phyloP scores from a whole-genome alignment of 331 rosid genomes.

The Acacia pycnantha region DNA sequence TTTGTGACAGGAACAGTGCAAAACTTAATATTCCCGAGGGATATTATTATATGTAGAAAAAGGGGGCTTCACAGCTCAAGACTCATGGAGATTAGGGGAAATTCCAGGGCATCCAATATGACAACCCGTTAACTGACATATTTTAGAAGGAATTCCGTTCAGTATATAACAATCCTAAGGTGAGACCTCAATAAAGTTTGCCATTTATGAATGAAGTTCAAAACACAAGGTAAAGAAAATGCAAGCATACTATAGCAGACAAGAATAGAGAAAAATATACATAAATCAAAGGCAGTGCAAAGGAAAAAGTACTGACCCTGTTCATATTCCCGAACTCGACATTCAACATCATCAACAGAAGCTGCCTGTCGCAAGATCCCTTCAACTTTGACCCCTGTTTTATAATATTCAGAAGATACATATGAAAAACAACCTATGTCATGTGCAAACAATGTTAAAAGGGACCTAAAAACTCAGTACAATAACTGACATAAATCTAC shows the following conservation, averaged over 20 bases:
- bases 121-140: constrained; percentile 3
- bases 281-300: neutral
- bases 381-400: constrained; percentile 79
- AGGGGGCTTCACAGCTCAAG: neutral
- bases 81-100: constrained; percentile 14
- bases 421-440: neutral
- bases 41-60: neutral
- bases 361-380: constrained; percentile 99
- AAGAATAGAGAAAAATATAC: neutral
- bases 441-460: constrained; percentile 16
- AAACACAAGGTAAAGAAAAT: constrained; percentile 15
- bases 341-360: constrained; percentile 95
- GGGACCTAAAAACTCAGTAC: neutral
- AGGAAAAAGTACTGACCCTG: constrained; percentile 57
- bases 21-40: neutral
- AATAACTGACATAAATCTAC: constrained; percentile 1
- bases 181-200: constrained; percentile 3
- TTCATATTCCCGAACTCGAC: constrained; percentile 81
- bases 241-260: neutral
- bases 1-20: constrained; percentile 24
- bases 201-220: constrained; percentile 20
- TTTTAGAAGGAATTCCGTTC: constrained; percentile 9
- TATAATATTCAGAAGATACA: constrained; percentile 36
- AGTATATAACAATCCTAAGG: constrained; percentile 6
- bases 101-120: constrained; percentile 9